Evolutionary conservation across 139 green algal genomes (phyloP).

Genomic region (Volvox reticuliferus): DNA sequence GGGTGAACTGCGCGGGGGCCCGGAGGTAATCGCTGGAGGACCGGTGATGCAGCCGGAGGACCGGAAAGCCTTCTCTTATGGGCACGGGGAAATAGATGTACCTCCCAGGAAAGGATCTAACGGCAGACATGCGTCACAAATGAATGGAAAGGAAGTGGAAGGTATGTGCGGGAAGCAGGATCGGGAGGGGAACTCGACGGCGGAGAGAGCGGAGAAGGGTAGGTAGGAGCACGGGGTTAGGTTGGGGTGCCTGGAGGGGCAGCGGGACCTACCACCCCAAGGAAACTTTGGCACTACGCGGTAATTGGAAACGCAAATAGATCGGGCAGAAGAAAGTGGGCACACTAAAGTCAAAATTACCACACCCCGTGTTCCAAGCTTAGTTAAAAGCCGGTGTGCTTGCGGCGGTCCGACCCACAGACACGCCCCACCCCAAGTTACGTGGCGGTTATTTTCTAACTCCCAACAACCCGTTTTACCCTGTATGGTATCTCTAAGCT

Average conservation of each 20-base stretch:
- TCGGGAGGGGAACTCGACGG: background rate
- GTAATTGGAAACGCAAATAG: too few relatives aligned
- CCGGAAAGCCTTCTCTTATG: background rate
- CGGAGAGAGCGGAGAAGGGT: too few relatives aligned
- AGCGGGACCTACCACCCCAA: too few relatives aligned
- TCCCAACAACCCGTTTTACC: background rate
- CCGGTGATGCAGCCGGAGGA: background rate
- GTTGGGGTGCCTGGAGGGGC: too few relatives aligned
- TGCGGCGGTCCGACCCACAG: background rate
- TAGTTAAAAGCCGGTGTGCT: background rate
- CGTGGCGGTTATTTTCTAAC: too few relatives aligned
- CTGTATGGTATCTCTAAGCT: background rate
- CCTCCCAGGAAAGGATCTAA: background rate
- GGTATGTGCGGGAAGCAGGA: background rate
- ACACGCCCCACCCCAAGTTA: background rate
- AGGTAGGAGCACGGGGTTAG: too few relatives aligned
- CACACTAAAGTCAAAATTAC: too few relatives aligned
- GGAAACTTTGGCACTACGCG: too few relatives aligned
- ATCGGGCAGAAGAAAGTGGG: too few relatives aligned
- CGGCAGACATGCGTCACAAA: too few relatives aligned
- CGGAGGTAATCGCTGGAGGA: background rate
- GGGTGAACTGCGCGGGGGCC: conserved; percentile 1
- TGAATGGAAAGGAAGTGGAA: background rate
- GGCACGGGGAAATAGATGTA: background rate
- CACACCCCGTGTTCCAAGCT: background rate